Percentiles rank a stretch among this genome's conserved stretches.
These are phyloP conservation scores for Phoenix dactylifera DNA, from an alignment of 176 grass and related monocot species.

Conservation along the genomic window DNA sequence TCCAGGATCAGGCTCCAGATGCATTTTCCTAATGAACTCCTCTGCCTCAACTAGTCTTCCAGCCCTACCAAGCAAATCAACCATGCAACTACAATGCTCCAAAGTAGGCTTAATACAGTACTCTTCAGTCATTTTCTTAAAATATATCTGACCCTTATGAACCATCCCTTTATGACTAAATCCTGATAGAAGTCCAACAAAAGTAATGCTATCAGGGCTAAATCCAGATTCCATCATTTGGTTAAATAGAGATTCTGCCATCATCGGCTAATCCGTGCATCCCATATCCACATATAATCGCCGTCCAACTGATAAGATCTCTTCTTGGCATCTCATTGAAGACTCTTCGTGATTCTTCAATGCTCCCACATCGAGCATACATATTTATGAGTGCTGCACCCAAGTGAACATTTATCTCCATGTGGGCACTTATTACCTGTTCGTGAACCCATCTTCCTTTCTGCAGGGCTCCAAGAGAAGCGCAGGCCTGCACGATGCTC, in stretches of 20 bases:
- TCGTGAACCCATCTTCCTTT: constrained; percentile 7
- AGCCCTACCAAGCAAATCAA: constrained; percentile 5
- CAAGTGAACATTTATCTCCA: neutral
- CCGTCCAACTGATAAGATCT: constrained; percentile 12
- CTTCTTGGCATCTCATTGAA: constrained; percentile 1
- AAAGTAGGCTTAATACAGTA: constrained; percentile 3
- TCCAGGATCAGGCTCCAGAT: neutral
- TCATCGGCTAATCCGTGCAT: constrained; percentile 8
- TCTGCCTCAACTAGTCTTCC: constrained; percentile 5
- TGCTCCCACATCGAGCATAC: neutral
- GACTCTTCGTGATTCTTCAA: neutral
- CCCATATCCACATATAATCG: constrained; percentile 5
- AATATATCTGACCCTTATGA: no score
- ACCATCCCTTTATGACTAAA: no score
- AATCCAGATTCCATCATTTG: no score
- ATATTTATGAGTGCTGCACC: no score
- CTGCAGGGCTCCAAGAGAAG: neutral
- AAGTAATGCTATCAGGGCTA: no score
- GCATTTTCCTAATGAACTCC: constrained; percentile 3
- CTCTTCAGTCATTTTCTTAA: neutral
- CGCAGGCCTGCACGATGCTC: neutral
- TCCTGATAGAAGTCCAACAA: no score
- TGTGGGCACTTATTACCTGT: neutral
- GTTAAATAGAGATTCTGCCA: constrained; percentile 4
- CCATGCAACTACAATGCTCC: constrained; percentile 9